These are phyloP conservation scores for Candida schatavii DNA, from an alignment of 805 yeast species.

Conservation along the genomic window DNA sequence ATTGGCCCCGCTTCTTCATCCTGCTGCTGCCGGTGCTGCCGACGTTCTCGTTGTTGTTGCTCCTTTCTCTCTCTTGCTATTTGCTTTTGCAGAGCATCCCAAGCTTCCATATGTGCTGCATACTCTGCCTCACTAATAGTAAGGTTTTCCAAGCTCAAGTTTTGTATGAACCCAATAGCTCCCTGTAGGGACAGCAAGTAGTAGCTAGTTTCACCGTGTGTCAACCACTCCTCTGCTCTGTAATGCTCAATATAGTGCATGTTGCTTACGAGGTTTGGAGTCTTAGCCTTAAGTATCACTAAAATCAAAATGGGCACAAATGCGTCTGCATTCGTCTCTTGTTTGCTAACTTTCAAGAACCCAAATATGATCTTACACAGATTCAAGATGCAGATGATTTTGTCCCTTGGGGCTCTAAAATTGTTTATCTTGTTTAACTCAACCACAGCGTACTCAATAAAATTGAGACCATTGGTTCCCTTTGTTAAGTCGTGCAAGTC, in stretches of 20 bases:
- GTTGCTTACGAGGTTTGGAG: conserved; percentile 69
- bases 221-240: conserved; percentile 67
- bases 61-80: conserved; percentile 12
- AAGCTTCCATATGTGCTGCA: conserved; percentile 51
- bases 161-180: conserved; percentile 76
- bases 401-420: conserved; percentile 92
- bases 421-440: conserved; percentile 78
- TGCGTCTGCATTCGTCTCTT: conserved; percentile 83
- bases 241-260: conserved; percentile 82
- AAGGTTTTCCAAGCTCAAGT: conserved; percentile 53
- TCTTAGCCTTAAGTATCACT: conserved; percentile 68
- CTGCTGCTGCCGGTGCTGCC: background rate
- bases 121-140: conserved; percentile 62
- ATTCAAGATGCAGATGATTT: conserved; percentile 85
- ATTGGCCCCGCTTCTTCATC: conserved; percentile 6
- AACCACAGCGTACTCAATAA: conserved; percentile 62
- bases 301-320: conserved; percentile 87
- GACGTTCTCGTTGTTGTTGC: conserved; percentile 1
- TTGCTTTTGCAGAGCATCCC: conserved; percentile 37
- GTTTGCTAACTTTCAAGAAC: conserved; percentile 66
- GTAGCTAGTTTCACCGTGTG: conserved; percentile 84
- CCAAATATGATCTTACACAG: conserved; percentile 93
- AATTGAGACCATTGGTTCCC: conserved; percentile 16
- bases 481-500: conserved; percentile 37
- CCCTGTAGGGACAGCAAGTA: conserved; percentile 88